phyloP scores from a whole-genome alignment of 257 asterid genomes.

The Fraxinus quadrangulata region DNA sequence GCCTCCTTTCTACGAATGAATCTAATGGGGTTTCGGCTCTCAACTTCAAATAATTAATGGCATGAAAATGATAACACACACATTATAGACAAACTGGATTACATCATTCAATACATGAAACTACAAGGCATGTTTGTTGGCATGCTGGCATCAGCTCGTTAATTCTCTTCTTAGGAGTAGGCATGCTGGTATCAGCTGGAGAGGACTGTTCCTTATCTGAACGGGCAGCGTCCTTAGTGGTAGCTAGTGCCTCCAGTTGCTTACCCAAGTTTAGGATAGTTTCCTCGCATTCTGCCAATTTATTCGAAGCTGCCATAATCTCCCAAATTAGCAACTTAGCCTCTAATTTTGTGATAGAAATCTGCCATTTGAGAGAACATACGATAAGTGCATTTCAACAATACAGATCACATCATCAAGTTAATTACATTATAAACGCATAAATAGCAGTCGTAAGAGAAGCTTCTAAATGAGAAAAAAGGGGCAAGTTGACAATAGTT shows the following conservation, averaged over 20 bases:
- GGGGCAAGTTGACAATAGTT: not conserved
- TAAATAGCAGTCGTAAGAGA: constrained; percentile 2
- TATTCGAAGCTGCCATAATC: constrained; percentile 77
- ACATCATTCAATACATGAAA: no score
- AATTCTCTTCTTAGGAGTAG: constrained; percentile 41
- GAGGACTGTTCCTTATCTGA: constrained; percentile 49
- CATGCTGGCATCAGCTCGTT: constrained; percentile 19
- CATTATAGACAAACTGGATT: no score
- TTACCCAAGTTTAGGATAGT: constrained; percentile 79
- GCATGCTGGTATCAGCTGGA: constrained; percentile 41
- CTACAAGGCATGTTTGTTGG: no score
- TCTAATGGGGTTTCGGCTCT: no score
- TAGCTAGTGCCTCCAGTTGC: constrained; percentile 83
- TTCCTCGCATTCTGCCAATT: constrained; percentile 90
- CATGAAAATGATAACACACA: no score
- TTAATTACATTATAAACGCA: not conserved
- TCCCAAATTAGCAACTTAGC: constrained; percentile 31
- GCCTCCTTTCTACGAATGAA: no score
- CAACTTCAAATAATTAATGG: no score
- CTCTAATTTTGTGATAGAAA: constrained; percentile 4
- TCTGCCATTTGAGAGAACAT: not conserved
- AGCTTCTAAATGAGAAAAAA: constrained; percentile 5
- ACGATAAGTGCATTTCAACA: constrained; percentile 20
- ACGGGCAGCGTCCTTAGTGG: constrained; percentile 53
- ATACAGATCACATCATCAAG: not conserved